A percentile compares a stretch with the other conserved stretches of the same genome.
Evolutionary conservation across 768 basidiomycete genomes (phyloP).

Genomic region (Chiua virens): DNA sequence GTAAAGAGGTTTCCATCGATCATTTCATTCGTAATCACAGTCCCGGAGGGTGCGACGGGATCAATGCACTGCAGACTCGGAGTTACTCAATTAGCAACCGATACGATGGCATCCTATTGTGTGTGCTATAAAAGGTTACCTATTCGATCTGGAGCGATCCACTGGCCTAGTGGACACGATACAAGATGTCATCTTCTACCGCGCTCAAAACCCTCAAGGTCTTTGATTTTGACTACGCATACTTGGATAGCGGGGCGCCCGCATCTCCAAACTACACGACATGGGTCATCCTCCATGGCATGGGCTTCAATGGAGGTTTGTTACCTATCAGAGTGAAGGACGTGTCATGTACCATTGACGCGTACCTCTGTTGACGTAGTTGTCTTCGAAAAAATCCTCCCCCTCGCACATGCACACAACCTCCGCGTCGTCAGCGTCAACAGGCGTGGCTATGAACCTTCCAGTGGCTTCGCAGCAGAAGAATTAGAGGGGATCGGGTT

Average conservation of each 20-base stretch:
- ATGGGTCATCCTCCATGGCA: constrained; percentile 21
- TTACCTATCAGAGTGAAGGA: constrained; percentile 1
- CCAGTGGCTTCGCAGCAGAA: constrained; percentile 15
- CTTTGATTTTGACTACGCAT: constrained; percentile 14
- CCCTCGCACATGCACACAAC: constrained; percentile 18
- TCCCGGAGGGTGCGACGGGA: too few relatives aligned
- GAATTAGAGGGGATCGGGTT: constrained; percentile 9
- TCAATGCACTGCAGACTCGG: too few relatives aligned
- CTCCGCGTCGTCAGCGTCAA: constrained; percentile 21
- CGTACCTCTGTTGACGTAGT: too few relatives aligned
- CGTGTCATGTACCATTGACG: too few relatives aligned
- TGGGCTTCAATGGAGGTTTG: constrained; percentile 24
- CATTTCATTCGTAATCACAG: too few relatives aligned
- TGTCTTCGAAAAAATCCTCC: constrained; percentile 21
- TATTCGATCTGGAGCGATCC: too few relatives aligned
- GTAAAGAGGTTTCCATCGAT: too few relatives aligned
- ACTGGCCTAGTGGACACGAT: too few relatives aligned
- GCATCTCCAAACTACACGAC: constrained; percentile 18
- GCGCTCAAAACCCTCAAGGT: constrained; percentile 13
- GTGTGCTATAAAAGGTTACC: too few relatives aligned
- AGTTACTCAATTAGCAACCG: too few relatives aligned
- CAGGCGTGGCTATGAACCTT: constrained; percentile 24
- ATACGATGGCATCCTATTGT: too few relatives aligned
- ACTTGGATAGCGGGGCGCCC: constrained; percentile 23
- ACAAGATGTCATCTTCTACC: constrained; percentile 3